Evolutionary conservation across 371 early-diverging fungal genomes (phyloP).

Genomic region (Massospora cicadina): DNA sequence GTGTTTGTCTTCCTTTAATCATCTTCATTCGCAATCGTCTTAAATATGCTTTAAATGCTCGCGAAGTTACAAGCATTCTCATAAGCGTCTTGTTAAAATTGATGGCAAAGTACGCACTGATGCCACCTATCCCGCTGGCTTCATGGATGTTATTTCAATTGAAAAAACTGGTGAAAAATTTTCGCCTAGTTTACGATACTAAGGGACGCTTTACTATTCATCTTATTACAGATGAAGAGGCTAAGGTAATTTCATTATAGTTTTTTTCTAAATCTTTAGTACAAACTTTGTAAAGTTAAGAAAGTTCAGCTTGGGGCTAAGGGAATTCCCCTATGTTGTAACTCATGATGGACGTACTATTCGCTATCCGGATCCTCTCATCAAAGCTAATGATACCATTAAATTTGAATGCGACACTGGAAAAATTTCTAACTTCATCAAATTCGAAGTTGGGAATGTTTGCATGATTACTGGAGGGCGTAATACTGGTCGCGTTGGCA

Average conservation of each 20-base stretch:
- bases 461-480: conserved; percentile 97
- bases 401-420: conserved; percentile 88
- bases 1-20: conserved; percentile 97
- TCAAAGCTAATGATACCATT: conserved; percentile 98
- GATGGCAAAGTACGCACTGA: conserved; percentile 99
- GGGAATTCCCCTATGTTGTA: conserved; percentile 89
- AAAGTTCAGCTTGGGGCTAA: conserved; percentile 84
- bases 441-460: conserved; percentile 93
- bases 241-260: conserved; percentile 32
- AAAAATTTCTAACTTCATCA: conserved; percentile 88
- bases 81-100: conserved; percentile 97
- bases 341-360: conserved; percentile 99
- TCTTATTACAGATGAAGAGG: conserved; percentile 97
- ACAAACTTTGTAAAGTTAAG: conserved; percentile 98
- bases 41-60: conserved; percentile 95
- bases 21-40: conserved; percentile 98
- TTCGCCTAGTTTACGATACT: conserved; percentile 97
- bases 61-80: conserved; percentile 94
- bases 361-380: conserved; percentile 98
- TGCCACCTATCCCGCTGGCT: conserved; percentile 96
- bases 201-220: conserved; percentile 99
- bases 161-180: conserved; percentile 99
- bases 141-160: conserved; percentile 98
- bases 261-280: conserved; percentile 19
- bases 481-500: conserved; percentile 98